Conservation (phyloP, 148 eudicot species). For the Chenopodium berlandieri region DNA sequence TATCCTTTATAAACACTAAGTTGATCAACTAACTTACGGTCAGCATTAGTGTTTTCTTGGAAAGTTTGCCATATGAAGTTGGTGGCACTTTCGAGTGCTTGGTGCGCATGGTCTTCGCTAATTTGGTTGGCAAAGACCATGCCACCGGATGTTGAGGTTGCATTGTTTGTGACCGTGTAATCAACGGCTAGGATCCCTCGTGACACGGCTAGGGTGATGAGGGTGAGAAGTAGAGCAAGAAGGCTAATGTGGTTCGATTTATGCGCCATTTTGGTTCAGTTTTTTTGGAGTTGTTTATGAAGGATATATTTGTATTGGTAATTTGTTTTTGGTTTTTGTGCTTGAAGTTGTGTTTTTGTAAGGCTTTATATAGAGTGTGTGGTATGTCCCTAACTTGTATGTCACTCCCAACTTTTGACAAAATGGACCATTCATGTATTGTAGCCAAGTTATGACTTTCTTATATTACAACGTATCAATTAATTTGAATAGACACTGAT, state of each 20-base stretch:
- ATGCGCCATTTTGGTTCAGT: background rate
- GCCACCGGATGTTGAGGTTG: conserved; percentile 15
- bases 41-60: conserved; percentile 14
- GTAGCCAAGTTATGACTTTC: no score
- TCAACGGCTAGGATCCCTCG: conserved; percentile 4
- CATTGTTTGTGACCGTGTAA: conserved; percentile 7
- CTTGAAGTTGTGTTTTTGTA: no score
- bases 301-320: no score
- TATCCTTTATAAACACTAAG: no score
- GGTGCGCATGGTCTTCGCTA: conserved; percentile 4
- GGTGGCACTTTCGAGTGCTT: conserved; percentile 22
- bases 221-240: background rate
- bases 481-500: no score
- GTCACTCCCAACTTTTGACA: no score
- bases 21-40: conserved; percentile 2
- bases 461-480: no score
- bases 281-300: no score
- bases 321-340: no score
- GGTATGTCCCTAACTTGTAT: no score
- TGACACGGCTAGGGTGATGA: background rate
- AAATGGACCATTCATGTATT: no score
- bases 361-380: no score
- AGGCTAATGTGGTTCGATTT: background rate
- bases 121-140: conserved; percentile 1
- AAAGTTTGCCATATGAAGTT: conserved; percentile 26